phyloP scores from a whole-genome alignment of 208 protist genomes.

The Histomonas meleagridis region DNA sequence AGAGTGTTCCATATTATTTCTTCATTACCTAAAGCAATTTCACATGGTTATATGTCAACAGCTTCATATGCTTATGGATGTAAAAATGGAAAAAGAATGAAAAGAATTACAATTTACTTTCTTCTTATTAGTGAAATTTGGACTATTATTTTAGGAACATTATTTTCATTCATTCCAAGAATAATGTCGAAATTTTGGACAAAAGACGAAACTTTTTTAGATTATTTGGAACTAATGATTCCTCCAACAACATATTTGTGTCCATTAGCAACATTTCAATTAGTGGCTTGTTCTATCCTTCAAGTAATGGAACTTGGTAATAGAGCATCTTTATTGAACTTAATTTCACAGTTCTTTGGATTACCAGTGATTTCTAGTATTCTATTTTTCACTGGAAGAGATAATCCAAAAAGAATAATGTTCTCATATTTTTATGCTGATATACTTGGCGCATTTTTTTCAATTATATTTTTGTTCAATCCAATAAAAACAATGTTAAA shows the following conservation, averaged over 20 bases:
- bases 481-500: too few relatives aligned
- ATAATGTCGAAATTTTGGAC: not conserved
- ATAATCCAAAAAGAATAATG: not conserved
- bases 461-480: too few relatives aligned
- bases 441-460: too few relatives aligned
- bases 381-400: not conserved
- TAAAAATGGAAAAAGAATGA: not conserved
- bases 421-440: too few relatives aligned
- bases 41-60: not conserved
- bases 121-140: not conserved
- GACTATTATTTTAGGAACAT: not conserved
- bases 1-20: not conserved
- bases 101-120: not conserved
- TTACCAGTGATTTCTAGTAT: not conserved
- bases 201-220: not conserved
- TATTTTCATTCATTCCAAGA: not conserved
- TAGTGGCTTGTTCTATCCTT: not conserved
- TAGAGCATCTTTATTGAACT: not conserved
- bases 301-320: not conserved
- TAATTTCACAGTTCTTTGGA: not conserved
- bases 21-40: not conserved
- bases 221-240: not conserved
- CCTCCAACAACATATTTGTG: not conserved
- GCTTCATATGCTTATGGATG: not conserved
- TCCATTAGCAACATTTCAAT: not conserved